Percentiles rank a stretch among this genome's conserved stretches.
phyloP scores from a whole-genome alignment of 176 grass and related monocot genomes.

The Elymus sibiricus region DNA sequence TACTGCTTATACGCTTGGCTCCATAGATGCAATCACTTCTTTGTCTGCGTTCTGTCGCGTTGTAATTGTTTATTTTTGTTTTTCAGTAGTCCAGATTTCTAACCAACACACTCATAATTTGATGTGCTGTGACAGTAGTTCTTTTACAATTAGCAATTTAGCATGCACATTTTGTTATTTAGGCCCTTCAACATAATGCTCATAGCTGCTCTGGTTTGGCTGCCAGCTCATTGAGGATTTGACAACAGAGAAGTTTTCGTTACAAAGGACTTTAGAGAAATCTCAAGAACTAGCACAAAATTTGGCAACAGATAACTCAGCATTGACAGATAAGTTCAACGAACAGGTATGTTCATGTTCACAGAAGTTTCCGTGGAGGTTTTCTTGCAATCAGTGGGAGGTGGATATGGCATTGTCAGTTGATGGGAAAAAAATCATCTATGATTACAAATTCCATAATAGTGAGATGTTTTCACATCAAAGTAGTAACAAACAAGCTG shows the following conservation, averaged over 20 bases:
- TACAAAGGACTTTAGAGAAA: conserved; percentile 84
- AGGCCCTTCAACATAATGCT: conserved; percentile 9
- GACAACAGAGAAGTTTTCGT: conserved; percentile 92
- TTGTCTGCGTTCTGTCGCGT: not conserved
- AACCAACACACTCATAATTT: not conserved
- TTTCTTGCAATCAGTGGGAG: conserved; percentile 5
- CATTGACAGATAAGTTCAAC: conserved; percentile 94
- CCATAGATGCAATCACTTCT: not conserved
- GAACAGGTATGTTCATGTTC: conserved; percentile 60
- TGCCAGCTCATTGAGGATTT: conserved; percentile 95
- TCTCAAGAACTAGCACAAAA: conserved; percentile 68
- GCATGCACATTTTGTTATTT: conserved; percentile 10
- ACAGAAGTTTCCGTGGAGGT: not conserved
- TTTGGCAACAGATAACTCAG: conserved; percentile 87
- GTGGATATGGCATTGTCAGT: not conserved
- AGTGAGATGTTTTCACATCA: not conserved
- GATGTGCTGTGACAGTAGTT: not conserved
- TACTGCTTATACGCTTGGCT: not conserved
- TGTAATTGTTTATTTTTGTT: not conserved
- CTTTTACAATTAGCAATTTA: not conserved
- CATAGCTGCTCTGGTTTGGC: conserved; percentile 30
- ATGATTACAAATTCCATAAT: not conserved
- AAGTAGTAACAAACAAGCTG: not conserved
- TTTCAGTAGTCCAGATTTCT: not conserved
- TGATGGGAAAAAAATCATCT: not conserved